Evolutionary conservation across 2,329 filamentous ascomycete species (phyloP).

Genomic region (Akanthomyces uredinophilus): DNA sequence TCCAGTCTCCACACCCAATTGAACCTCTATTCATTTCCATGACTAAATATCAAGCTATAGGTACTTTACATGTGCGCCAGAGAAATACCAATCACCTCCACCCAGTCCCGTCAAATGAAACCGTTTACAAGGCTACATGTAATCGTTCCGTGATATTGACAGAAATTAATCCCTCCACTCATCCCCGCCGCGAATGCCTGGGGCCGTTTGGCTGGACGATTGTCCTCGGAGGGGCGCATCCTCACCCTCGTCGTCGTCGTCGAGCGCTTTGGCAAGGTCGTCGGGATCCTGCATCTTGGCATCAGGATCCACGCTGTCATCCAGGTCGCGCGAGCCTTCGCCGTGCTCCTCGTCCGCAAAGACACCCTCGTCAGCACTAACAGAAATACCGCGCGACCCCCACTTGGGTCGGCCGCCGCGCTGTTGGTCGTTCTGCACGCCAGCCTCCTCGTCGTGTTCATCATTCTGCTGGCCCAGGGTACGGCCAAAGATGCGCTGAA

Average conservation of each 20-base stretch:
- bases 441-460: slow-evolving; percentile 56
- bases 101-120: neutral
- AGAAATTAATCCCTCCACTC: slow-evolving; percentile 39
- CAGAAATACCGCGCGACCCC: slow-evolving; percentile 60
- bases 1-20: neutral
- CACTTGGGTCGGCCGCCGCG: slow-evolving; percentile 46
- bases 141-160: neutral
- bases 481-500: slow-evolving; percentile 70
- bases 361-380: slow-evolving; percentile 60
- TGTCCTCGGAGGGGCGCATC: slow-evolving; percentile 30
- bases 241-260: slow-evolving; percentile 44
- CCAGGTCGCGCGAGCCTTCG: slow-evolving; percentile 36
- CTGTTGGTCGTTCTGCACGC: slow-evolving; percentile 35
- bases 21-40: neutral
- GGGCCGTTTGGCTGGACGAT: slow-evolving; percentile 25
- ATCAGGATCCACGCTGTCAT: slow-evolving; percentile 50
- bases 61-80: slow-evolving; percentile 8
- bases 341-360: slow-evolving; percentile 46
- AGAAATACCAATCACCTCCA: neutral
- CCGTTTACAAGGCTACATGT: neutral
- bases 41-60: slow-evolving; percentile 7
- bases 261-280: slow-evolving; percentile 55
- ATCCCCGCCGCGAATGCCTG: slow-evolving; percentile 40
- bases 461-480: slow-evolving; percentile 35
- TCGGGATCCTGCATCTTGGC: slow-evolving; percentile 64